A percentile compares a stretch with the other conserved stretches of the same genome.
phyloP scores from a whole-genome alignment of 2,329 filamentous ascomycete species.

The Nigrospora osmanthi region DNA sequence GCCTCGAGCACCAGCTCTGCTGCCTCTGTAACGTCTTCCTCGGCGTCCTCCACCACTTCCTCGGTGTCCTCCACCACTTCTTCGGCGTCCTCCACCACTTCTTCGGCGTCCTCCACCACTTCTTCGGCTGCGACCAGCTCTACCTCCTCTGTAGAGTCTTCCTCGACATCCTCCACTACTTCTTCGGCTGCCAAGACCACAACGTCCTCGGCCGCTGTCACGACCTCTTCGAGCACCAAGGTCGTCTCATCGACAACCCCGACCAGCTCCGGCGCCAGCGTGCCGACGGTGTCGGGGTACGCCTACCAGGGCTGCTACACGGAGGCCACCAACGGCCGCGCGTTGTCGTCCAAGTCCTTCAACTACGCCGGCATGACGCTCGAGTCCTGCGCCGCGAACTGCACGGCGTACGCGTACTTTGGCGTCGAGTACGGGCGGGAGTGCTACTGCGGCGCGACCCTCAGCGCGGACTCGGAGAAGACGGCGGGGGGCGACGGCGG shows the following conservation, averaged over 20 bases:
- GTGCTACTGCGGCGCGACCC: slow-evolving; percentile 19
- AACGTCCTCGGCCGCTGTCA: neutral
- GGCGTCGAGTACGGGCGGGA: slow-evolving; percentile 27
- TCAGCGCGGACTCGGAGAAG: slow-evolving; percentile 1
- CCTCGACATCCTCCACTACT: neutral
- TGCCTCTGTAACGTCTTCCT: too few species aligned
- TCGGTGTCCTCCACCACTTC: neutral
- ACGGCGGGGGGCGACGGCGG: neutral
- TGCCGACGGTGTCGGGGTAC: slow-evolving; percentile 2
- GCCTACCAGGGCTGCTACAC: slow-evolving; percentile 6
- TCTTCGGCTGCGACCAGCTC: neutral
- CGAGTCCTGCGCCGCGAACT: slow-evolving; percentile 21
- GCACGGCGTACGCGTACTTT: slow-evolving; percentile 24
- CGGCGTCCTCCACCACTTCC: neutral
- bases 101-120: neutral
- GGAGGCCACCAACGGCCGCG: slow-evolving; percentile 1
- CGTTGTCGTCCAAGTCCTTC: slow-evolving; percentile 6
- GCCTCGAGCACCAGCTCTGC: neutral
- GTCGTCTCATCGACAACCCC: neutral
- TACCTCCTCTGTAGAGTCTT: too few species aligned
- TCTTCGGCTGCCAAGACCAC: neutral
- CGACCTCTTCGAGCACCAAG: neutral
- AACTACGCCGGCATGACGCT: slow-evolving; percentile 23
- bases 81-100: neutral
- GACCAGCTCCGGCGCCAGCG: neutral